Base-by-base conservation (phyloP, 75 land plant genomes). In the Cupressus sempervirens region DNA sequence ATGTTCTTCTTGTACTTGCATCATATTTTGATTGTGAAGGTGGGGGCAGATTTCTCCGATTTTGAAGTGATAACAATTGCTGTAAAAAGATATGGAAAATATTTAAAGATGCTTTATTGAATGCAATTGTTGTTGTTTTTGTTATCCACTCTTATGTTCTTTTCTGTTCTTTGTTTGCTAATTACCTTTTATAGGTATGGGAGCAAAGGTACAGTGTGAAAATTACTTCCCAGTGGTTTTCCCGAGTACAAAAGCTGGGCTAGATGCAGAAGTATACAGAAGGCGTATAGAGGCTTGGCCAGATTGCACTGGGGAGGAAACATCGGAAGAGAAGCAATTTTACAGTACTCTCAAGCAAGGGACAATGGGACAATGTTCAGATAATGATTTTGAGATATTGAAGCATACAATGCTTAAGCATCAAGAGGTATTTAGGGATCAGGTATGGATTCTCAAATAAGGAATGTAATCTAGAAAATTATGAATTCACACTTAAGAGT, bases 361-460 rank as follows among this genome's bases (percentile, higher is more conserved):
- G 83, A 29, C 67, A 0, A 38, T 76, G 41, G 86, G 85, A 80
- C 76, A 82, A 20, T 88, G 84, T 84, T 29, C 88, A 20, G 91
- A 85, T 18, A 86, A 89, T 88, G 92, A 90, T 41, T 90, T 87
- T 81, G 94, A 93, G 83, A 82, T 67, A 43, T n/a, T 94, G 36
- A 94, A 90, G 84, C 91, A 84, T 84, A 95, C 89, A 74, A 93
- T 95, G 92, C 91, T 95, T 76, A 84, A 91, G 76, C 97, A 95
- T 76, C 95, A 95, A 82, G 75, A 90, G 14, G 82, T 86, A 76
- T 93, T 95, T 81, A 92, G 86, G 86, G 90, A 89, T 13, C 97
- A 95, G 95, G 95, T 93, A 87, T 72, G 75, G 50, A 41, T 10
- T 79, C 46, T 79, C n/a, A 79, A 79, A n/a, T 45, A 45, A 79